Evolutionary conservation across 805 yeast species (phyloP), one percentile per base, ranked within the genome.

Genomic region (Metschnikowia rubicola): DNA sequence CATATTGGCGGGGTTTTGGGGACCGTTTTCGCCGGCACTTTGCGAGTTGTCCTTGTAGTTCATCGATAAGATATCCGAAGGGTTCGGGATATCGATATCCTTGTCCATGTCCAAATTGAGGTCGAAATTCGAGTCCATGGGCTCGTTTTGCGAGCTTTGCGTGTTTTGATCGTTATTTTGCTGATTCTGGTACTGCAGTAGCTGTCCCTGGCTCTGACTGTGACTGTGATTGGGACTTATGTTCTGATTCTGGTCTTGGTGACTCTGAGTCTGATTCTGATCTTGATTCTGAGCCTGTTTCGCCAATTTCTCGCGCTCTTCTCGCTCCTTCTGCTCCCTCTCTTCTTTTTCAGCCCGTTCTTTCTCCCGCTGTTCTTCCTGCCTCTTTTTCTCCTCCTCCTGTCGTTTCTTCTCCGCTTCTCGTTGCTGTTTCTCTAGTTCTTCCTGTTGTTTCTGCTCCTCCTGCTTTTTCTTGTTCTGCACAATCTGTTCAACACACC

Each of bases 401-500:
- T 59, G 58, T 37, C 51, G 48, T 47, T 58, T 52, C 33, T 50
- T 51, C 41, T 57, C 64, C 33, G 58, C 64, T 48, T 67, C 69
- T 49, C 59, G 53, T 47, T 59, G 58, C 48, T 62, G 69, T 36
- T 63, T 53, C 41, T 67, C 72, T 48, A 59, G 44, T 48, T 68
- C 73, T 47, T 66, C 71, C 51, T 65, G 65, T 19, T 66, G 38
- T 55, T 67, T 68, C 54, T 65, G 44, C 52, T 71, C 74, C 51
- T 71, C 74, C 50, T 70, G 74, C 37, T 63, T 62, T 53, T 70
- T 74, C 52, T 64, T 68, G 56, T 63, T 70, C 52, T 72, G 74
- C 30, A 71, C 56, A 42, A 72, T 71, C 48, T 66, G 70, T 46
- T 65, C 75, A 4, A 72, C 58, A 46, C 76, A 72, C 77, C 77